Percentiles rank a stretch among this genome's conserved stretches.
Conservation (phyloP, 148 eudicot species). For the Euryodendron excelsum region DNA sequence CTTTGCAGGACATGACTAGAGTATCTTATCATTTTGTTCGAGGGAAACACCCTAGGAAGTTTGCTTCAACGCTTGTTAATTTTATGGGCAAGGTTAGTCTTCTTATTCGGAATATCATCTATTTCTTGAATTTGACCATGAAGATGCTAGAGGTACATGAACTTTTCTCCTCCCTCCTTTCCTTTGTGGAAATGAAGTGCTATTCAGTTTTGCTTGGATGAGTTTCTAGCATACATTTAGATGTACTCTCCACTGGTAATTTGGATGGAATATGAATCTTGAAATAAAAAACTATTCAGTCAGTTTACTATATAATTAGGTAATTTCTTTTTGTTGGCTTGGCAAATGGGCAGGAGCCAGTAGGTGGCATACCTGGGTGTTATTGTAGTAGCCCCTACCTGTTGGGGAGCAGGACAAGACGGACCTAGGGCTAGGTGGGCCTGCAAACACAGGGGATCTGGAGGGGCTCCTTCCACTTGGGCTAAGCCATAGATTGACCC, state of each 20-base stretch:
- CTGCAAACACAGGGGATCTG: neutral
- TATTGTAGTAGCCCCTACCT: neutral
- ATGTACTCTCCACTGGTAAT: neutral
- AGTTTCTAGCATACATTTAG: neutral
- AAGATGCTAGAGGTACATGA: neutral
- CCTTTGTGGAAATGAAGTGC: constrained; percentile 13
- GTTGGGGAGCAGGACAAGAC: neutral
- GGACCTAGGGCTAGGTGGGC: neutral
- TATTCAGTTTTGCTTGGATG: neutral
- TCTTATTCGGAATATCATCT: neutral
- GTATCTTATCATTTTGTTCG: constrained; percentile 90
- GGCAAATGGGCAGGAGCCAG: neutral
- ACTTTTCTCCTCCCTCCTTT: constrained; percentile 5
- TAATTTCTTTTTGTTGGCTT: neutral
- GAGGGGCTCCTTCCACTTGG: too few relatives aligned
- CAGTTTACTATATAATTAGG: neutral
- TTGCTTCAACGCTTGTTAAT: constrained; percentile 71
- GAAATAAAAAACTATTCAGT: neutral
- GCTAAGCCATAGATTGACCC: too few relatives aligned
- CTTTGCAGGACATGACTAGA: constrained; percentile 78
- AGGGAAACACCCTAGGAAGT: constrained; percentile 69
- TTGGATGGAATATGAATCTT: neutral
- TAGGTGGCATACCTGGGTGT: neutral
- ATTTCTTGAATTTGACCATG: neutral
- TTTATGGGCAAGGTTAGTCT: constrained; percentile 85